These are phyloP conservation scores for Xylariales sp. DNA, from an alignment of 2,329 filamentous ascomycete genomes.

Conservation along the genomic window DNA sequence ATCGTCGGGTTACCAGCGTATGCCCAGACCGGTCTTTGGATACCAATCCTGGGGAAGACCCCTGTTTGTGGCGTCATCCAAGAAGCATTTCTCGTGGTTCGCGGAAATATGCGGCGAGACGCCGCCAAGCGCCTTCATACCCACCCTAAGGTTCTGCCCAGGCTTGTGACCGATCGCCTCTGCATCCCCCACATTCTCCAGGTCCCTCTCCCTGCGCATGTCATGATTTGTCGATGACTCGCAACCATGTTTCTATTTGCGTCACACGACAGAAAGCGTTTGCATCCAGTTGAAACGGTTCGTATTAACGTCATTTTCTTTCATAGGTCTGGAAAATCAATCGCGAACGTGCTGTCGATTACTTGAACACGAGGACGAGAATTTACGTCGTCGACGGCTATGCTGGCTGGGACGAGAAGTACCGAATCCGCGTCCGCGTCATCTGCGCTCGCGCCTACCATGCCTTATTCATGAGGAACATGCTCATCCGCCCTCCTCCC, in stretches of 20 bases:
- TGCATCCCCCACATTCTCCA: slow-evolving; percentile 19
- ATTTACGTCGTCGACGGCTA: slow-evolving; percentile 99
- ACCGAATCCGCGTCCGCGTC: slow-evolving; percentile 96
- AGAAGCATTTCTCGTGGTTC: slow-evolving; percentile 25
- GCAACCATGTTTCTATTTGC: slow-evolving; percentile 19
- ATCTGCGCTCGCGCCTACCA: slow-evolving; percentile 99
- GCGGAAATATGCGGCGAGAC: slow-evolving; percentile 42
- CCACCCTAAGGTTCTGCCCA: slow-evolving; percentile 22
- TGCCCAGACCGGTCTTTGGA: slow-evolving; percentile 17
- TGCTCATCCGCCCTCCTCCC: slow-evolving; percentile 93
- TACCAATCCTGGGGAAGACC: slow-evolving; percentile 36
- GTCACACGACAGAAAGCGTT: slow-evolving; percentile 22
- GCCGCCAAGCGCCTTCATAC: slow-evolving; percentile 41
- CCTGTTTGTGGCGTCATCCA: slow-evolving; percentile 47
- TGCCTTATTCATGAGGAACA: slow-evolving; percentile 99
- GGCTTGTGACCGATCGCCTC: slow-evolving; percentile 8
- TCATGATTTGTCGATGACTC: slow-evolving; percentile 29
- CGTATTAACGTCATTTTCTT: slow-evolving; percentile 22
- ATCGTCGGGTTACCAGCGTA: slow-evolving; percentile 8
- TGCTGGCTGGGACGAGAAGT: slow-evolving; percentile 98
- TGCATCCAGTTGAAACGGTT: not conserved
- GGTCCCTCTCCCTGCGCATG: not conserved
- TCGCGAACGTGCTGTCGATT: slow-evolving; percentile 97
- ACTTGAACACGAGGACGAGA: slow-evolving; percentile 97
- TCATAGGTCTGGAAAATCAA: slow-evolving; percentile 98